phyloP scores from a whole-genome alignment of 2,329 filamentous ascomycete species.

The Septoria linicola region DNA sequence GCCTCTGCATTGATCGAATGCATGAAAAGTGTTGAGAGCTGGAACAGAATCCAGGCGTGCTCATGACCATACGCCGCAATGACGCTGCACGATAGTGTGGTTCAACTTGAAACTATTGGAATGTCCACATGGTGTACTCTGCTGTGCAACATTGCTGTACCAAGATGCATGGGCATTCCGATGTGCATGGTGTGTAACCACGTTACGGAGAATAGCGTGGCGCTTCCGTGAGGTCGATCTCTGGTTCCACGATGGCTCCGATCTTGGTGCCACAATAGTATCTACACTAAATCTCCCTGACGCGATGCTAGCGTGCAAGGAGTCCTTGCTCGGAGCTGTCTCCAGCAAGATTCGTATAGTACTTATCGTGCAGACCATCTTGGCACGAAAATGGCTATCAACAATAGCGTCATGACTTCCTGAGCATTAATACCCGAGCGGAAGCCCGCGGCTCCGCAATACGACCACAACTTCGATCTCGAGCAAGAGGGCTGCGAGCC shows the following conservation, averaged over 20 bases:
- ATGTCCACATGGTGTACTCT: not conserved
- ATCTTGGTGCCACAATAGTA: not conserved
- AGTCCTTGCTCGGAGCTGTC: not conserved
- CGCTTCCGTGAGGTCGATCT: not conserved
- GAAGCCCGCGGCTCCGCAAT: no score
- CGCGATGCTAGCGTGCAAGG: not conserved
- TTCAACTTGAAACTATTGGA: not conserved
- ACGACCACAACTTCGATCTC: no score
- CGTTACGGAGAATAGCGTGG: not conserved
- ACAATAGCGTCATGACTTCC: not conserved
- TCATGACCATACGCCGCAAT: not conserved
- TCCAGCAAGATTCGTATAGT: not conserved
- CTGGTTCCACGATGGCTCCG: not conserved
- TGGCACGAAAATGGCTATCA: not conserved
- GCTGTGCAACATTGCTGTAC: slow-evolving; percentile 1
- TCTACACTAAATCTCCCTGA: not conserved
- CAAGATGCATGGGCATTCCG: not conserved
- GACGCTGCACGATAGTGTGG: not conserved
- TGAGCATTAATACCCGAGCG: no score
- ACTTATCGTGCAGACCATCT: not conserved
- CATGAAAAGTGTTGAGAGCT: no score
- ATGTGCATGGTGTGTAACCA: not conserved
- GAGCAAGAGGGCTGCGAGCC: no score
- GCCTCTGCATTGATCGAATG: no score
- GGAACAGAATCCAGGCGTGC: no score